These are phyloP conservation scores for Erythrophleum fordii DNA, from an alignment of 306 rosid species.

Conservation along the genomic window DNA sequence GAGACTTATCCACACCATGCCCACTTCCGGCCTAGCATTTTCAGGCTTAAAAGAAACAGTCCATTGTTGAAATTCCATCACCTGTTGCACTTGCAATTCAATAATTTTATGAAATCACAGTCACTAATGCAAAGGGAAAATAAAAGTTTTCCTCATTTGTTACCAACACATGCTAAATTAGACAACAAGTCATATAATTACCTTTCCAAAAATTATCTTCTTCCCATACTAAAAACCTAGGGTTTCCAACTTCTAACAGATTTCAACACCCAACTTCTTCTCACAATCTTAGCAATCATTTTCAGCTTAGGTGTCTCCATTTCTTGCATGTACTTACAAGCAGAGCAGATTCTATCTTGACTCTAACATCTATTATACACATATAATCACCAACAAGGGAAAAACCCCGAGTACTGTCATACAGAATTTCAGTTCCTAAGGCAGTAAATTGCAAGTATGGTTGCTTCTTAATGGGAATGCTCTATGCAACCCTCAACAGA, in stretches of 20 bases:
- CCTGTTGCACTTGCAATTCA: too few species aligned
- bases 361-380: neutral
- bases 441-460: neutral
- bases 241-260: neutral
- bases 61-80: too few species aligned
- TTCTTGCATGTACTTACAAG: neutral
- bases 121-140: neutral
- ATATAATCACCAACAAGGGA: neutral
- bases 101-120: neutral
- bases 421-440: neutral
- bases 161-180: neutral
- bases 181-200: neutral
- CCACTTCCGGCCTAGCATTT: too few species aligned
- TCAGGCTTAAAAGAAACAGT: too few species aligned
- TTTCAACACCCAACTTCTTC: neutral
- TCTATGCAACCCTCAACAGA: neutral
- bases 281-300: slow-evolving; percentile 5
- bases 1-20: too few species aligned
- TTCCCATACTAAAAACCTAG: neutral
- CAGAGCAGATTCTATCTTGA: neutral
- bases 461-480: neutral
- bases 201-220: neutral
- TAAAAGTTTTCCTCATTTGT: too few species aligned
- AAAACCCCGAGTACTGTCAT: neutral
- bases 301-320: neutral